Evolutionary conservation across 139 green algal species (phyloP), one percentile per base, ranked within the genome.

Genomic region (Auxenochlorella pyrenoidosa): DNA sequence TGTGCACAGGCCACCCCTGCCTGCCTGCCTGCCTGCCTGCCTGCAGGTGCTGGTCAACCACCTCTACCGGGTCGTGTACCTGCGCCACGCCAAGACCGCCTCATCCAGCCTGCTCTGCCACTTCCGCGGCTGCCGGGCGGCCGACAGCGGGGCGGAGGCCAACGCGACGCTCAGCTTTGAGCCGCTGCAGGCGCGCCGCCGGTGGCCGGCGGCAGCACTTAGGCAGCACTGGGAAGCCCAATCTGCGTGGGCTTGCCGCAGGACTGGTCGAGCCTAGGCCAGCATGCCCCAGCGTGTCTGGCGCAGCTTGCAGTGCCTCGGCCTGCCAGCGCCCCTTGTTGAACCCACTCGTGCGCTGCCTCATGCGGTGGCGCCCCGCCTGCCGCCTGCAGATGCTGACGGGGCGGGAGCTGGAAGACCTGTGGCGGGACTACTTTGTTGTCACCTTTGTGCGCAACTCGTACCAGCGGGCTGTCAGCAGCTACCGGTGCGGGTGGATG

Each of bases 361-460:
- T n/a, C n/a, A n/a, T n/a, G n/a, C n/a, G n/a, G n/a, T n/a, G n/a
- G n/a, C n/a, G n/a, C n/a, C n/a, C n/a, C n/a, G n/a, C n/a, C n/a
- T n/a, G n/a, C n/a, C n/a, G n/a, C 40, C 15, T 58, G 78, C 78
- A 84, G 78, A 84, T 47, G n/a, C 32, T 84, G 34, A 32, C 78
- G 19, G 41, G 30, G 30, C 58, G 81, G 13, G 43, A 79, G 26
- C 26, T 89, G 60, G 63, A 79, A 44, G 28, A 34, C 12, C 24
- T 86, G 2, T 89, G 86, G 86, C 36, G 30, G 30, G 24, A n/a
- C 44, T 89, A 89, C 78, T 89, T 89, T 89, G 86, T 89, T 36
- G 68, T 89, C 65, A 89, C 75, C n/a, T 86, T 89, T 78, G 86
- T 89, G 68, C 86, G 86, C 63, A 89, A 86, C 65, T 44, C 86